Percentiles rank a stretch among this genome's conserved stretches.
These are phyloP conservation scores for Colletotrichum sp. DNA, from an alignment of 2,329 filamentous ascomycete genomes.

Conservation along the genomic window DNA sequence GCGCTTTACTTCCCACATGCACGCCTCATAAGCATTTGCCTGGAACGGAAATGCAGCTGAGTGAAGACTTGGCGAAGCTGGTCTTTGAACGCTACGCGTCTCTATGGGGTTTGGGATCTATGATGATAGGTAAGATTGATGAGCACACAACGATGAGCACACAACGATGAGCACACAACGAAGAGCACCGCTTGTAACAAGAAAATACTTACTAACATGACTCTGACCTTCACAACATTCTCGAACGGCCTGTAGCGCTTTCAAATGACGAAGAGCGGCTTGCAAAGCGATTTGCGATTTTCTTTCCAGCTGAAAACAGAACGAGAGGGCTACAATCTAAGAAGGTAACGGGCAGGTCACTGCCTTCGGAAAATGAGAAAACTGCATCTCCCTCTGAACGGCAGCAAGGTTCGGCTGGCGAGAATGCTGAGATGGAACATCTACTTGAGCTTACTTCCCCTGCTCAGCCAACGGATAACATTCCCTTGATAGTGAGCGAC, in stretches of 20 bases:
- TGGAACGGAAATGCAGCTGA: not conserved
- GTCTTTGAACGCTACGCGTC: not conserved
- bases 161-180: not conserved
- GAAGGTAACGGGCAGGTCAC: too few relatives aligned
- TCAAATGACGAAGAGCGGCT: not conserved
- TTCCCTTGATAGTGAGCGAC: not conserved
- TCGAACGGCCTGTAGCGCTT: not conserved
- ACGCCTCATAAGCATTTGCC: not conserved
- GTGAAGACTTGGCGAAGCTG: not conserved
- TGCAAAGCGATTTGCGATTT: not conserved
- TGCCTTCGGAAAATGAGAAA: not conserved
- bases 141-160: not conserved
- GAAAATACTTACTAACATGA: not conserved
- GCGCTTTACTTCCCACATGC: not conserved
- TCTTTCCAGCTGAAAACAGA: not conserved
- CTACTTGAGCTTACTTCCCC: not conserved
- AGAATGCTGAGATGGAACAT: not conserved
- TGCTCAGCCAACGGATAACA: not conserved
- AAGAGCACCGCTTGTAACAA: not conserved
- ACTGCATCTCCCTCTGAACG: not conserved
- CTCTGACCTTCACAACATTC: not conserved
- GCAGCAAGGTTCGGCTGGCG: not conserved
- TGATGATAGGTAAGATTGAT: not conserved
- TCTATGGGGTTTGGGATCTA: not conserved
- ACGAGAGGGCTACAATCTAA: not conserved